Evolutionary conservation across 345 rosid genomes (phyloP), one percentile per base, ranked within the genome.

Genomic region (Dipteronia sinensis): DNA sequence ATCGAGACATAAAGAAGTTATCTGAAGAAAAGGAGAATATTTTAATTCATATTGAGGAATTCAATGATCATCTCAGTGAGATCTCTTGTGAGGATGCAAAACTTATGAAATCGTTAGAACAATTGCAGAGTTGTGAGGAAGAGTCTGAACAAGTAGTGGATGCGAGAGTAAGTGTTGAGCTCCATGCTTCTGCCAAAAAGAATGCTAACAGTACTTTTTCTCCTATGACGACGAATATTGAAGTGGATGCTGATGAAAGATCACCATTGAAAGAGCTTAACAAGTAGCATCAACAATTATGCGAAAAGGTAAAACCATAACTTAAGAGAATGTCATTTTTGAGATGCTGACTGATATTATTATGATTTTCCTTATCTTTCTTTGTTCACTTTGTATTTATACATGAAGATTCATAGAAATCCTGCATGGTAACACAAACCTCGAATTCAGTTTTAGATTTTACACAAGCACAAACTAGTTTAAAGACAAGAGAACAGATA

Each of bases 211-310:
- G 23, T 58, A 19, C 63, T 58, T 17, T 8, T 58, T 58, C 23
- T 19, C 63, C 63, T 8, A 58, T 22, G 1, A 8, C 25, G 3
- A 58, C 1, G 10, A 19, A 58, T 5, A 17, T 19, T 58, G 63
- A 17, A 58, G 8, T 6, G 10, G 22, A 20, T 4, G 23, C 63
- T 17, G 63, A 58, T 19, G 63, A 58, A 58, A 58, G 63, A 58
- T 58, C 63, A 58, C 63, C 63, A 58, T 61, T 55, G 56, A 47
- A 69, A 69, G 73, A 69, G 73, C 58, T 23, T 23, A 47, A 46
- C 73, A 29, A 23, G 25, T 69, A 47, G 11, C 16, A 1, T 17
- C 56, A 69, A 44, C 46, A 42, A 1, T 42, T 42, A 46, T 51
- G 56, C n/a, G 5, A 16, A 51, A 13, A 51, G 56, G 56, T 51